A percentile compares a stretch with the other conserved stretches of the same genome.
Conservation (phyloP, 345 rosid species). For the Salix exigua region DNA sequence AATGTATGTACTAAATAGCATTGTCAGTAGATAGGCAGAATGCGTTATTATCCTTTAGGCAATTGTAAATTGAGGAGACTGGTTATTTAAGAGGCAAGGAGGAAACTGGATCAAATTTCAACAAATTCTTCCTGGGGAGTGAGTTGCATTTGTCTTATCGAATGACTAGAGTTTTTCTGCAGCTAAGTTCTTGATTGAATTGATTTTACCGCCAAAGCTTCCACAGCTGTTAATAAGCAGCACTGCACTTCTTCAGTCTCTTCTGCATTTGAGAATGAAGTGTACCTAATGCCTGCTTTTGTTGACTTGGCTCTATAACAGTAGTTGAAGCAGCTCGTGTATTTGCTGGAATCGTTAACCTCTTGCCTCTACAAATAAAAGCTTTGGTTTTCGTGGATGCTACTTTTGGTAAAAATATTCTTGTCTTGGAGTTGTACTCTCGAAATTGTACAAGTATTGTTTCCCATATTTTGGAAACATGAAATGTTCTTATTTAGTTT, state of each 20-base stretch:
- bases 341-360: not conserved
- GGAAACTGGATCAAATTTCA: not conserved
- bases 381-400: not conserved
- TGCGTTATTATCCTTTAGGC: not conserved
- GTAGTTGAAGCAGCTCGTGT: not conserved
- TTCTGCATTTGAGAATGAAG: not conserved
- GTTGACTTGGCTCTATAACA: not conserved
- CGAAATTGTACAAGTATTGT: not conserved
- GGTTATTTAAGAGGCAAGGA: not conserved
- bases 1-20: not conserved
- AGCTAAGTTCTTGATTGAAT: not conserved
- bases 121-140: not conserved
- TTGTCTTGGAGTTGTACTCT: not conserved
- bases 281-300: not conserved
- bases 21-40: not conserved
- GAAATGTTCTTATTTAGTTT: no score
- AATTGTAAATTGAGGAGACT: constrained; percentile 1
- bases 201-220: not conserved
- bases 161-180: not conserved
- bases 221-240: not conserved
- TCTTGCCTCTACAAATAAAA: not conserved
- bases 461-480: not conserved
- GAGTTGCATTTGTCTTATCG: not conserved
- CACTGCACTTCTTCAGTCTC: not conserved
- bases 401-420: not conserved